Percentiles rank a stretch among this genome's conserved stretches.
phyloP scores from a whole-genome alignment of 768 basidiomycete species.

The Chalciporus pseudorubinellus region DNA sequence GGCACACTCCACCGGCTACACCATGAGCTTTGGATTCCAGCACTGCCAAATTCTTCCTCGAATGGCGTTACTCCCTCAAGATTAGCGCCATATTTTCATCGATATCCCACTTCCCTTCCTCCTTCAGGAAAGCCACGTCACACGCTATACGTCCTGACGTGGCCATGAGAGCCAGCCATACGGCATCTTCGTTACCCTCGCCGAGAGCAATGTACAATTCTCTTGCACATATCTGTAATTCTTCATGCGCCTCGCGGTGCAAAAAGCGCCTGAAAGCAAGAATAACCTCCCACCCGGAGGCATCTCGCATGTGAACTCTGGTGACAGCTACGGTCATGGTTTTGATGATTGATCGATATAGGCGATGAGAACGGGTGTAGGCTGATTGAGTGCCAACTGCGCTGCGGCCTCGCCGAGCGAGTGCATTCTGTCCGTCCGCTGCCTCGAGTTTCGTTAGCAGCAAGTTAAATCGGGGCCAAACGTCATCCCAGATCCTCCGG shows the following conservation, averaged over 20 bases:
- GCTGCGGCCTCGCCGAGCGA: slow-evolving; percentile 52
- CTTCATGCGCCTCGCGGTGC: slow-evolving; percentile 60
- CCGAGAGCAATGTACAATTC: slow-evolving; percentile 61
- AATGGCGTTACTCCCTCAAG: slow-evolving; percentile 26
- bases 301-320: slow-evolving; percentile 68
- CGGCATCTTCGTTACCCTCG: slow-evolving; percentile 68
- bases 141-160: slow-evolving; percentile 46
- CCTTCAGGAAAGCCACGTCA: slow-evolving; percentile 49
- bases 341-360: slow-evolving; percentile 72
- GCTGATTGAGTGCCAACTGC: slow-evolving; percentile 63
- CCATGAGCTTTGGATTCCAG: slow-evolving; percentile 8
- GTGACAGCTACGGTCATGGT: slow-evolving; percentile 68
- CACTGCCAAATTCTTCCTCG: not conserved
- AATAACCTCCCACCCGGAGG: slow-evolving; percentile 78
- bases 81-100: slow-evolving; percentile 35
- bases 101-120: slow-evolving; percentile 66
- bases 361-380: slow-evolving; percentile 77
- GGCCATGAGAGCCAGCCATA: slow-evolving; percentile 74
- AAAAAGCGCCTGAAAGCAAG: slow-evolving; percentile 77
- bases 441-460: slow-evolving; percentile 59
- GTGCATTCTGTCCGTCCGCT: slow-evolving; percentile 65
- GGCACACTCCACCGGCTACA: slow-evolving; percentile 51
- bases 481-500: slow-evolving; percentile 82
- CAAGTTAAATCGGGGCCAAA: slow-evolving; percentile 80
- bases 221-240: slow-evolving; percentile 67